phyloP scores from a whole-genome alignment of 192 early-diverging fungal genomes.

The Backusella tuberculispora region DNA sequence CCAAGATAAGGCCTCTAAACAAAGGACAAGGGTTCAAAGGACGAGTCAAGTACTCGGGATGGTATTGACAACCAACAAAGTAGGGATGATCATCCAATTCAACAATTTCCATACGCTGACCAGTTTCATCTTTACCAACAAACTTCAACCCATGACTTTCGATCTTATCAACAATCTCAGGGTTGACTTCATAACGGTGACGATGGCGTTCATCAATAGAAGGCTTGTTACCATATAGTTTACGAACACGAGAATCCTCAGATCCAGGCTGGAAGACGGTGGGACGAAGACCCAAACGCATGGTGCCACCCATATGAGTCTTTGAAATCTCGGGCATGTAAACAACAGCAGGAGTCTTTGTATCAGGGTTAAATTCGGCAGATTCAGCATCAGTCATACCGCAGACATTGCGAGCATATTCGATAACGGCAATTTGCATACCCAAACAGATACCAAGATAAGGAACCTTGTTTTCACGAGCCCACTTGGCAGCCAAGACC shows the following conservation, averaged over 20 bases:
- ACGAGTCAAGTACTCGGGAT: conserved; percentile 97
- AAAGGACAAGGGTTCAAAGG: conserved; percentile 90
- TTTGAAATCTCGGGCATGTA: conserved; percentile 98
- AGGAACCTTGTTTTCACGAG: conserved; percentile 95
- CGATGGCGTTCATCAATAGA: conserved; percentile 89
- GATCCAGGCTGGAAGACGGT: conserved; percentile 77
- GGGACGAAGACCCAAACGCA: conserved; percentile 88
- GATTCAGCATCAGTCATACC: conserved; percentile 82
- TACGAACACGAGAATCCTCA: conserved; percentile 67
- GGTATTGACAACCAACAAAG: conserved; percentile 94
- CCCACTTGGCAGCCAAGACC: conserved; percentile 93
- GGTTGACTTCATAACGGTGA: conserved; percentile 99
- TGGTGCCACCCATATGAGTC: conserved; percentile 93
- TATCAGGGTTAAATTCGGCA: conserved; percentile 79
- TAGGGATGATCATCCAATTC: conserved; percentile 88
- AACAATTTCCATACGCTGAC: conserved; percentile 97
- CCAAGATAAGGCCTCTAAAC: conserved; percentile 92
- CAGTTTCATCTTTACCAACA: conserved; percentile 92
- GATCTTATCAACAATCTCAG: conserved; percentile 73
- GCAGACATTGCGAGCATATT: conserved; percentile 93
- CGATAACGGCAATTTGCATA: conserved; percentile 95
- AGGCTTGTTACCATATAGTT: conserved; percentile 59
- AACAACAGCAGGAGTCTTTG: conserved; percentile 75
- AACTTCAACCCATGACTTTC: conserved; percentile 86
- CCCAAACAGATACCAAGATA: conserved; percentile 99